Evolutionary conservation across 164 flowering plant genomes (phyloP), one percentile per base, ranked within the genome.

Genomic region (Piper longum): DNA sequence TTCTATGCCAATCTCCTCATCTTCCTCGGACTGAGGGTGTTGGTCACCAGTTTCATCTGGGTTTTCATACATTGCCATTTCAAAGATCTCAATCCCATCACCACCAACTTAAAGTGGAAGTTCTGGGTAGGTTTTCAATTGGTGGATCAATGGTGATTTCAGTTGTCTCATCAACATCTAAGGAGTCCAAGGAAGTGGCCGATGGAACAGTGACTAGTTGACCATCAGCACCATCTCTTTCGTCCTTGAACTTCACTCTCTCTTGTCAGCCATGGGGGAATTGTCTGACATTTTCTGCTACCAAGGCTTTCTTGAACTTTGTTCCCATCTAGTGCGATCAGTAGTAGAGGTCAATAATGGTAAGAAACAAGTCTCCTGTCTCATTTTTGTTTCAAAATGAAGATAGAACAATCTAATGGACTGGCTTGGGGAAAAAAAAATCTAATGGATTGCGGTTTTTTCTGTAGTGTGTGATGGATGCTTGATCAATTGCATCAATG

Each of bases 261-360:
- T 67, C 72, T 41, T 65, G 71, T 95, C 97, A 90, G 52, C 77
- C 85, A 57, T 74, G 81, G 14, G 88, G 82, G 43, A 92, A 85
- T 48, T 64, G 64, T 67, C 92, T 74, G 5, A 90, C 78, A 62
- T 69, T 68, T 67, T 90, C 87, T 12, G 91, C 68, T 17, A 90
- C 69, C 16, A 90, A 75, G 8, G 97, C 64, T 69, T 75, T 88
- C 78, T 85, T 86, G 64, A 77, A 80, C 68, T 65, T 83, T 4
- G 92, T 82, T n/a, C 95, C 92, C 97, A 90, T 87, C 95, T 90
- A 56, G 70, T 72, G 40, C 56, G 39, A 18, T 13, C 26, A 57
- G 61, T n/a, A 57, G 63, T 44, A 44, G 6, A 5, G 14, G 9
- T 14, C 9, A 48, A 48, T 48, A 26, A 26, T 26, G 36, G 36